Evolutionary conservation across 2,329 filamentous ascomycete genomes (phyloP), one percentile per base, ranked within the genome.

Genomic region (Talaromyces marneffei): DNA sequence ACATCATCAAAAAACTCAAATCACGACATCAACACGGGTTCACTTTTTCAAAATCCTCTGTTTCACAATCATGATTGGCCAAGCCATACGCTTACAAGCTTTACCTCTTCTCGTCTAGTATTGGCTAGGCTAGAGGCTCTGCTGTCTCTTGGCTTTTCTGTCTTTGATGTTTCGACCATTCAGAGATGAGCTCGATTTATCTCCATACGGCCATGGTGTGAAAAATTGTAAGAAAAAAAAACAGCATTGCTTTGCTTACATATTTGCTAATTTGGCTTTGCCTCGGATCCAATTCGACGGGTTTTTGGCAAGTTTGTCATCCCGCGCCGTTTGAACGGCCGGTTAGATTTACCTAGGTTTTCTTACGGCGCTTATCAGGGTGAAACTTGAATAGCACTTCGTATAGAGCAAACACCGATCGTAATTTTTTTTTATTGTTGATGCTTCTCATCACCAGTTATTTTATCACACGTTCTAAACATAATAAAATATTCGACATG

Each of bases 1-100:
- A 35, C 48, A 52, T 52, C 48, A 52, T 35, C 48, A 29, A 52
- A 50, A 33, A 52, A 31, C 46, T 50, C 46, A 52, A 52, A 35
- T 35, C 10, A 52, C 48, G 10, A 50, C 27, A 52, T 52, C 29
- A 52, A 20, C 10, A 31, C 12, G 16, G 48, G n/a, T 23, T 20
- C 29, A 20, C 5, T 16, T 12, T 50, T 20, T 35, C 10, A n/a
- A 20, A 50, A 50, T 12, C 16, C 2, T 5, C 42, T 6, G 9
- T 31, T n/a, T 52, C n/a, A 14, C 1, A n/a, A 52, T 5, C 29
- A 4, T 52, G 48, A 52, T 52, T 52, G 48, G 48, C 6, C 48
- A 35, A 23, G 27, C 27, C 2, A 20, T 14, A 27, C 46, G 18
- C 31, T 10, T 31, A 31, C 27, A n/a, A 50, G 46, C 46, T 31